phyloP scores from a whole-genome alignment of 805 yeast genomes.

The Candida vartiovaarae region DNA sequence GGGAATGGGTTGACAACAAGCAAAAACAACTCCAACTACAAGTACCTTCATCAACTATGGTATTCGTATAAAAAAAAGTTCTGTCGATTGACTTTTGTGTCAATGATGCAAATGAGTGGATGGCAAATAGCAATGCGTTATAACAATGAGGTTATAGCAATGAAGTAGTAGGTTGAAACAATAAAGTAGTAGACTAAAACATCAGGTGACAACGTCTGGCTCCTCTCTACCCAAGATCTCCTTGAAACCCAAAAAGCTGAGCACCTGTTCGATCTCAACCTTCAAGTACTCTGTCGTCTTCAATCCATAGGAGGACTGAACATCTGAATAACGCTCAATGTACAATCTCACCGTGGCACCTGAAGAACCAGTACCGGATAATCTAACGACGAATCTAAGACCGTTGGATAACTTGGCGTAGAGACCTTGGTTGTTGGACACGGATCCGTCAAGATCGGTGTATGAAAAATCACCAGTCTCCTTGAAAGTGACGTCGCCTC shows the following conservation, averaged over 20 bases:
- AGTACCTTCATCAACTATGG: no score
- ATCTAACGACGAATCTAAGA: slow-evolving; percentile 77
- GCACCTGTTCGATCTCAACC: slow-evolving; percentile 53
- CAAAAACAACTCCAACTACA: no score
- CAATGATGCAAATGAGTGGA: no score
- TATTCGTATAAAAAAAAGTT: no score
- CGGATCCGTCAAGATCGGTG: slow-evolving; percentile 92
- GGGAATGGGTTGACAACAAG: no score
- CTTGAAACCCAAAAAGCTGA: slow-evolving; percentile 63
- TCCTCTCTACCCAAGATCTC: slow-evolving; percentile 70
- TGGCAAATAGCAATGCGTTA: no score
- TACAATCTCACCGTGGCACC: slow-evolving; percentile 96
- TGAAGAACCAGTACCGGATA: slow-evolving; percentile 95
- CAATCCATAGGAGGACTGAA: slow-evolving; percentile 38
- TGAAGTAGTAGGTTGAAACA: no score
- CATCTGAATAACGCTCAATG: slow-evolving; percentile 73
- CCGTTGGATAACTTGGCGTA: slow-evolving; percentile 78
- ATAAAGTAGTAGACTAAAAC: background rate
- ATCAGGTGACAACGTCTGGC: slow-evolving; percentile 82
- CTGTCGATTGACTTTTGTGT: no score
- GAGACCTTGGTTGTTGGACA: slow-evolving; percentile 82
- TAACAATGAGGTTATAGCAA: no score
- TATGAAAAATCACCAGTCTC: slow-evolving; percentile 88
- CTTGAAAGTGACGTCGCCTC: slow-evolving; percentile 40
- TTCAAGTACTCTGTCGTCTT: slow-evolving; percentile 64